phyloP scores from a whole-genome alignment of 2,329 filamentous ascomycete genomes.

The Chrysosporium queenslandicum region DNA sequence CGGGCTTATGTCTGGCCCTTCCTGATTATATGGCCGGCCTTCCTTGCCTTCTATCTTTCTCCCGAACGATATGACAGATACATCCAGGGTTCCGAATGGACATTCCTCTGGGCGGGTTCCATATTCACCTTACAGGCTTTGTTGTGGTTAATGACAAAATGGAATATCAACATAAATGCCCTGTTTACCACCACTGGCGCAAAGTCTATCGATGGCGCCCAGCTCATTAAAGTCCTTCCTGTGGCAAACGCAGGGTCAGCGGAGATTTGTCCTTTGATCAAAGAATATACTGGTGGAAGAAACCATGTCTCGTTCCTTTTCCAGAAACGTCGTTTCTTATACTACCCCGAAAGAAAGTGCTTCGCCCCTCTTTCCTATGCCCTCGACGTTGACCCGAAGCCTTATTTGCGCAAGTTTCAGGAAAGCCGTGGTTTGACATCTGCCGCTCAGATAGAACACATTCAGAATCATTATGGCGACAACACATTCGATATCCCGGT shows the following conservation, averaged over 20 bases:
- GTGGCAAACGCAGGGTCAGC: slow-evolving; percentile 77
- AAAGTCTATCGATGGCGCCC: slow-evolving; percentile 59
- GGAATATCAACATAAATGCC: slow-evolving; percentile 81
- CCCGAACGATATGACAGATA: slow-evolving; percentile 78
- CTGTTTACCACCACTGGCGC: slow-evolving; percentile 69
- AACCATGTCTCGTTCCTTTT: slow-evolving; percentile 81
- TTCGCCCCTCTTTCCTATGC: slow-evolving; percentile 76
- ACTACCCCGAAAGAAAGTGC: slow-evolving; percentile 57
- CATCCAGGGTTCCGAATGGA: slow-evolving; percentile 94
- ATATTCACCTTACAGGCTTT: slow-evolving; percentile 84
- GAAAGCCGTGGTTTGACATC: slow-evolving; percentile 63
- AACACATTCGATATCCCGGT: slow-evolving; percentile 98
- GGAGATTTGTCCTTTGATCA: slow-evolving; percentile 74
- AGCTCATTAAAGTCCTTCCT: slow-evolving; percentile 87
- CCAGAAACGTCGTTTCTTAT: slow-evolving; percentile 94
- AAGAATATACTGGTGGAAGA: slow-evolving; percentile 65
- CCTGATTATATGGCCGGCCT: slow-evolving; percentile 79
- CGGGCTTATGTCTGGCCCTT: slow-evolving; percentile 94
- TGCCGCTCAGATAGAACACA: slow-evolving; percentile 62
- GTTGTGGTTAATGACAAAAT: slow-evolving; percentile 91
- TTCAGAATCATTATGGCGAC: slow-evolving; percentile 86
- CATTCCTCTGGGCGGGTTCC: slow-evolving; percentile 81
- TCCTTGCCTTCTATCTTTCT: slow-evolving; percentile 77
- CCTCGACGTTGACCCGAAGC: slow-evolving; percentile 78
- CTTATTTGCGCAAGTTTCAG: slow-evolving; percentile 67